Percentiles rank a stretch among this genome's conserved stretches.
These are phyloP conservation scores for Alternaria infectoria DNA, from an alignment of 2,329 filamentous ascomycete genomes.

Conservation along the genomic window DNA sequence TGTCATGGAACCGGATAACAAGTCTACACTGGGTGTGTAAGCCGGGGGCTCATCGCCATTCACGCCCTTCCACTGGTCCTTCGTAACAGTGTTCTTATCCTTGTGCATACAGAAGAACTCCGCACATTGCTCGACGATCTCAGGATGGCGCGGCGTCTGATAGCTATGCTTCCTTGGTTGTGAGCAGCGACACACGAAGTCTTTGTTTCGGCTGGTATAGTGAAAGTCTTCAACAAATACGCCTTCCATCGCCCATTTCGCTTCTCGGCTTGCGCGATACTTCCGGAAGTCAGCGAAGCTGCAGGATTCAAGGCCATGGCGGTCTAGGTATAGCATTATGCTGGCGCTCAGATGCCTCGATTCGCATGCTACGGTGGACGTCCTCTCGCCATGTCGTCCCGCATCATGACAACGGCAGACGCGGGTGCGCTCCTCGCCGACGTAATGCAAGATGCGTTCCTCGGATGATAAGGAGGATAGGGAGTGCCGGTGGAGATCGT, in stretches of 20 bases:
- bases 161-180: neutral
- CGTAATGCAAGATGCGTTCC: constrained; percentile 9
- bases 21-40: neutral
- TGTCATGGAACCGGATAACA: neutral
- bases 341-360: constrained; percentile 5
- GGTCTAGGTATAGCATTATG: constrained; percentile 17
- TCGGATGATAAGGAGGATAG: neutral
- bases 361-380: neutral
- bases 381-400: neutral
- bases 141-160: constrained; percentile 6
- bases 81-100: constrained; percentile 5
- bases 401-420: constrained; percentile 11
- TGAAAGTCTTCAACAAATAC: constrained; percentile 17
- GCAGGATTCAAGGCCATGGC: constrained; percentile 6
- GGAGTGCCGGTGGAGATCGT: neutral
- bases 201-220: constrained; percentile 15
- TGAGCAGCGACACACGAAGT: constrained; percentile 23
- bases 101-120: constrained; percentile 14
- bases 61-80: constrained; percentile 16
- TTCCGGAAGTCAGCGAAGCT: neutral
- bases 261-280: neutral
- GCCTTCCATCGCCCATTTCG: constrained; percentile 1
- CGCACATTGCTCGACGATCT: constrained; percentile 22
- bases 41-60: neutral
- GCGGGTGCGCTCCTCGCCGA: neutral